A percentile compares a stretch with the other conserved stretches of the same genome.
phyloP scores from a whole-genome alignment of 1,139 yeast genomes.

The Geotrichum histeridarum region DNA sequence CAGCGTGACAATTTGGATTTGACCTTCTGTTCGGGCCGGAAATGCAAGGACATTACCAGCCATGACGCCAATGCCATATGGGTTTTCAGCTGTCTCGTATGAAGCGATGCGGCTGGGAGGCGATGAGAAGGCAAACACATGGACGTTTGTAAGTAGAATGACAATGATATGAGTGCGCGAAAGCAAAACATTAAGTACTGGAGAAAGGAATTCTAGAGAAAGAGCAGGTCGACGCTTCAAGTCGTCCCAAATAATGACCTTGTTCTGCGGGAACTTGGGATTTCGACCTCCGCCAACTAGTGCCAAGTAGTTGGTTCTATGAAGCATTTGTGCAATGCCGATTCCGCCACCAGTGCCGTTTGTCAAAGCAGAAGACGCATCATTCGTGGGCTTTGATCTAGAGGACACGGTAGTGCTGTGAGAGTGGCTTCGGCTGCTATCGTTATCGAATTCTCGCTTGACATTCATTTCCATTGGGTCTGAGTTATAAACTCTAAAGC shows the following conservation, averaged over 20 bases:
- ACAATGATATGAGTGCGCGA: slow-evolving; percentile 73
- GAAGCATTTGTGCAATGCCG: slow-evolving; percentile 74
- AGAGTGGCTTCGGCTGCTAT: slow-evolving; percentile 24
- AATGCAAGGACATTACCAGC: slow-evolving; percentile 56
- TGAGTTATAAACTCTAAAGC: slow-evolving; percentile 81
- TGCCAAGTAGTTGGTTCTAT: slow-evolving; percentile 84
- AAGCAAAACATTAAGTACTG: slow-evolving; percentile 66
- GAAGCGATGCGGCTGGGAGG: slow-evolving; percentile 68
- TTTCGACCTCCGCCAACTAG: slow-evolving; percentile 81
- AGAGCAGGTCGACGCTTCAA: slow-evolving; percentile 71
- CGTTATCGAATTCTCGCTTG: slow-evolving; percentile 42
- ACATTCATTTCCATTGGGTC: slow-evolving; percentile 83
- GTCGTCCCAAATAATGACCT: slow-evolving; percentile 84
- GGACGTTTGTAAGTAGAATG: slow-evolving; percentile 59
- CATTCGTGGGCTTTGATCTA: neutral
- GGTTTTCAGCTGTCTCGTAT: slow-evolving; percentile 69
- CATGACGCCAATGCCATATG: slow-evolving; percentile 63
- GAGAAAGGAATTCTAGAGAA: slow-evolving; percentile 66
- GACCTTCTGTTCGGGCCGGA: slow-evolving; percentile 60
- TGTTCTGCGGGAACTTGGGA: slow-evolving; percentile 73
- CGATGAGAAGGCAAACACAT: slow-evolving; percentile 73
- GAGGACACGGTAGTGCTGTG: slow-evolving; percentile 1
- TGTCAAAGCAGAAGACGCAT: slow-evolving; percentile 27
- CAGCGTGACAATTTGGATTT: slow-evolving; percentile 70
- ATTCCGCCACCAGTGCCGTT: slow-evolving; percentile 48